These are phyloP conservation scores for Penicillium hordei DNA, from an alignment of 2,329 filamentous ascomycete species.

Conservation along the genomic window DNA sequence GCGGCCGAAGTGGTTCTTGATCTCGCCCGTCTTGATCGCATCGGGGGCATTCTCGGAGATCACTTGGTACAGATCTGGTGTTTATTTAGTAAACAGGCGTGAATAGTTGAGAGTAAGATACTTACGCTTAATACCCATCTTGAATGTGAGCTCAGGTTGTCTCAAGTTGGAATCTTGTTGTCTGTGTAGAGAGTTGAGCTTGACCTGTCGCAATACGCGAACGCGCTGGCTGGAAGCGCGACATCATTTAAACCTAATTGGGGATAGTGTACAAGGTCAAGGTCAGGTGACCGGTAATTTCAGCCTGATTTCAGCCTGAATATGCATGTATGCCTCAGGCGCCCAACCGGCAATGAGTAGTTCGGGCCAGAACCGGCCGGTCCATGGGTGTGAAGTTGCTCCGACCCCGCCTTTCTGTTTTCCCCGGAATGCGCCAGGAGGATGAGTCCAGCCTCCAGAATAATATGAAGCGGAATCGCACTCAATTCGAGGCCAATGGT, in stretches of 20 bases:
- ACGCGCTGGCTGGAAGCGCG: conserved; percentile 21
- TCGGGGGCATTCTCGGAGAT: conserved; percentile 93
- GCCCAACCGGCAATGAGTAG: conserved; percentile 1
- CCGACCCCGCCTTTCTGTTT: conserved; percentile 21
- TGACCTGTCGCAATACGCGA: conserved; percentile 9
- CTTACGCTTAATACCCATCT: conserved; percentile 55
- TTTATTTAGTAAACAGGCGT: conserved; percentile 53
- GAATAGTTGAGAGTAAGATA: conserved; percentile 22
- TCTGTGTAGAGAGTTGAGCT: conserved; percentile 4
- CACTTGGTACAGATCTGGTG: conserved; percentile 68
- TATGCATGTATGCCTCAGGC: conserved; percentile 22
- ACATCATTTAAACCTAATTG: conserved; percentile 21
- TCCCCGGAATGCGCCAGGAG: conserved; percentile 26
- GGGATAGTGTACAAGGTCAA: conserved; percentile 10
- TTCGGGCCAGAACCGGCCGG: conserved; percentile 21
- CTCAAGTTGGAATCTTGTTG: conserved; percentile 1
- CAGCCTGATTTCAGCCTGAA: conserved; percentile 6
- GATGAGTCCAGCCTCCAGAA: conserved; percentile 19
- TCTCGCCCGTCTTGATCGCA: conserved; percentile 92
- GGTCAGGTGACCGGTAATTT: conserved; percentile 20
- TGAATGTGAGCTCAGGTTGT: conserved; percentile 13
- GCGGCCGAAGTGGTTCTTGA: conserved; percentile 97
- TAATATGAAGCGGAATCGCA: conserved; percentile 42
- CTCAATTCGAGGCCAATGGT: conserved; percentile 40
- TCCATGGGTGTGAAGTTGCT: conserved; percentile 1